phyloP scores from a whole-genome alignment of 352 stramenopile genomes.

The Phytophthora foliorum region DNA sequence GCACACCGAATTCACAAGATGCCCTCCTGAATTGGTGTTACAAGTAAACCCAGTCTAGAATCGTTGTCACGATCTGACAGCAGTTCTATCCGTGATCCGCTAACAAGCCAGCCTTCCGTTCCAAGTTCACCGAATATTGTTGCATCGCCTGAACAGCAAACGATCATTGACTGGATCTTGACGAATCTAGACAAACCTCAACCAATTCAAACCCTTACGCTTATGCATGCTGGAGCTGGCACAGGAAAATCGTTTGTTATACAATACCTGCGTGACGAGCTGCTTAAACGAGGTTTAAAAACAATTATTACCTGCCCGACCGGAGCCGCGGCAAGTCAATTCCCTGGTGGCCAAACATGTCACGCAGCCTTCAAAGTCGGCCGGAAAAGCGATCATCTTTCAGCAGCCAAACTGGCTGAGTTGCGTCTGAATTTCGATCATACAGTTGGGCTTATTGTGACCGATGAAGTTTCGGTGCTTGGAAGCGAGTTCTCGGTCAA shows the following conservation, averaged over 20 bases:
- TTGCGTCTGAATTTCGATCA: constrained; percentile 2
- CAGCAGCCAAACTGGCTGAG: background rate
- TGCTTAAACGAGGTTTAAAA: background rate
- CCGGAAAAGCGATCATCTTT: constrained; percentile 5
- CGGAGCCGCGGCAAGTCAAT: constrained; percentile 5
- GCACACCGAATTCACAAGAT: no score
- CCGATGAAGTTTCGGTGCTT: constrained; percentile 10
- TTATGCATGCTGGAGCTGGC: constrained; percentile 13
- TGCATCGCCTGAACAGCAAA: constrained; percentile 1
- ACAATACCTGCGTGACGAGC: background rate
- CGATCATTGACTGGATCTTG: background rate
- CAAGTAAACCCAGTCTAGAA: no score
- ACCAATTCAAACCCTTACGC: constrained; percentile 1
- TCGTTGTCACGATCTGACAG: no score
- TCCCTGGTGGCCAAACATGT: constrained; percentile 8
- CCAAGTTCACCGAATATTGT: no score
- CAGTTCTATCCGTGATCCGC: no score
- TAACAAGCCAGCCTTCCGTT: no score
- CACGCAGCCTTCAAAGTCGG: no score
- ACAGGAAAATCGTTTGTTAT: constrained; percentile 7
- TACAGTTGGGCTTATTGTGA: background rate
- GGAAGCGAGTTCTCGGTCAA: constrained; percentile 6
- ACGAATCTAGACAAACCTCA: background rate
- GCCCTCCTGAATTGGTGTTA: background rate
- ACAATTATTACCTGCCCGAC: constrained; percentile 6